Evolutionary conservation across 2,329 filamentous ascomycete species (phyloP), one percentile per base, ranked within the genome.

Genomic region (Colletotrichum truncatum): DNA sequence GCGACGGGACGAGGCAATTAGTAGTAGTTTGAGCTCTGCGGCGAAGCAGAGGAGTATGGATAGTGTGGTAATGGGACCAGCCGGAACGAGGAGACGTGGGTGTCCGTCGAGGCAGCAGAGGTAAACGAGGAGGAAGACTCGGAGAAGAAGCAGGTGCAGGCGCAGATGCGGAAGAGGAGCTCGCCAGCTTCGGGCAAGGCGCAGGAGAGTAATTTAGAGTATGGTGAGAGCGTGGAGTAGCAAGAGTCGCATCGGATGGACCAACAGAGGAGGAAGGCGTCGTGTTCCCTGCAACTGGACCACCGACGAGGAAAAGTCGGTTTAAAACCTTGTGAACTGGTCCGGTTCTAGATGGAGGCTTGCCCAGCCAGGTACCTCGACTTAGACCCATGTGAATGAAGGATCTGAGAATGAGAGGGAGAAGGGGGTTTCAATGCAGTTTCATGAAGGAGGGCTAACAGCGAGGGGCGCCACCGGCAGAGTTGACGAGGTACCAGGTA

Each of bases 241-340:
- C 34, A 36, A 65, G 23, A 55, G 62, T 65, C 26, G 59, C 63
- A 64, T 66, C 39, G 63, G 36, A 66, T 39, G 51, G 59, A 64
- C 58, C 63, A 64, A 45, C 46, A 62, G 62, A 65, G 41, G 46
- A 28, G 64, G 26, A 64, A 26, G 30, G 59, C 58, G 58, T 64
- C 52, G 38, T 64, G 51, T 64, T 66, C 58, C 58, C 64, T 64
- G 64, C 59, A 64, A 51, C 16, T 46, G 59, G 46, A 54, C 32
- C 70, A 69, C 72, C 70, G 73, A 72, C 73, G 73, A 73, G 68
- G 72, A 75, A 75, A 75, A 74, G 72, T 73, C 73, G 73, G 71
- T 73, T 75, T 73, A 75, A 71, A 70, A 75, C 72, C 59, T 53
- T 64, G 64, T 64, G 58, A 64, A 41, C 51, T 48, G 64, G 64